A percentile compares a stretch with the other conserved stretches of the same genome.
These are phyloP conservation scores for Phytopythium litorale DNA, from an alignment of 352 stramenopile genomes.

Conservation along the genomic window DNA sequence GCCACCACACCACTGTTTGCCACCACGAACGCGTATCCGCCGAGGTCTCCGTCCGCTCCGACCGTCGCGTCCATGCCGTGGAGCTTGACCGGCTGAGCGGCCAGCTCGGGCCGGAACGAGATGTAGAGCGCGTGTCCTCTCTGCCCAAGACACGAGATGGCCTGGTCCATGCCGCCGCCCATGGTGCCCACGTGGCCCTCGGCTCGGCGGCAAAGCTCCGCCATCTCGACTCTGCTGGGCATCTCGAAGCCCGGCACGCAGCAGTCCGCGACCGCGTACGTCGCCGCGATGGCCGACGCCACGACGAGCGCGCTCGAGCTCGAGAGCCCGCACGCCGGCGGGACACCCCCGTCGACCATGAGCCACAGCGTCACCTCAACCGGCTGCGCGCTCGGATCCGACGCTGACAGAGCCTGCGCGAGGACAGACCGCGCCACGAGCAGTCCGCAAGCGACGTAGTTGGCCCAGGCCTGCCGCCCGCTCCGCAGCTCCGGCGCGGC, in stretches of 20 bases:
- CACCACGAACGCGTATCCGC: constrained; percentile 60
- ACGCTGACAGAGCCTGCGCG: background rate
- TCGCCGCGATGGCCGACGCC: constrained; percentile 43
- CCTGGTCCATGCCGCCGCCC: constrained; percentile 85
- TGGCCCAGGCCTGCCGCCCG: constrained; percentile 22
- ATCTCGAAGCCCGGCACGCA: constrained; percentile 1
- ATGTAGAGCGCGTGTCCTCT: constrained; percentile 49
- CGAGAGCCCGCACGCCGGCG: constrained; percentile 64
- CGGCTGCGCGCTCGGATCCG: constrained; percentile 7
- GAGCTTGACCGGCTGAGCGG: constrained; percentile 22
- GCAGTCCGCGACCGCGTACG: constrained; percentile 12
- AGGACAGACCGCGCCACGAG: constrained; percentile 17
- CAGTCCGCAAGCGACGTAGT: constrained; percentile 36
- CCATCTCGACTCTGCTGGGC: constrained; percentile 36
- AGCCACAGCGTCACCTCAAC: constrained; percentile 24
- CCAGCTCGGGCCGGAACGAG: constrained; percentile 42
- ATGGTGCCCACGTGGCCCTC: constrained; percentile 74
- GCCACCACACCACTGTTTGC: constrained; percentile 64
- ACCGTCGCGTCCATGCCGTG: constrained; percentile 2
- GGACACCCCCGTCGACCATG: constrained; percentile 66
- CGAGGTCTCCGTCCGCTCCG: background rate
- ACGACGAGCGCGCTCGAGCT: constrained; percentile 83
- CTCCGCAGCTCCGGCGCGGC: background rate
- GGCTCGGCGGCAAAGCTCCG: constrained; percentile 42
- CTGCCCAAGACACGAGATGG: constrained; percentile 53